Percentiles rank a stretch among this genome's conserved stretches.
phyloP scores from a whole-genome alignment of 2,329 filamentous ascomycete species.

The Exophiala aquamarina region DNA sequence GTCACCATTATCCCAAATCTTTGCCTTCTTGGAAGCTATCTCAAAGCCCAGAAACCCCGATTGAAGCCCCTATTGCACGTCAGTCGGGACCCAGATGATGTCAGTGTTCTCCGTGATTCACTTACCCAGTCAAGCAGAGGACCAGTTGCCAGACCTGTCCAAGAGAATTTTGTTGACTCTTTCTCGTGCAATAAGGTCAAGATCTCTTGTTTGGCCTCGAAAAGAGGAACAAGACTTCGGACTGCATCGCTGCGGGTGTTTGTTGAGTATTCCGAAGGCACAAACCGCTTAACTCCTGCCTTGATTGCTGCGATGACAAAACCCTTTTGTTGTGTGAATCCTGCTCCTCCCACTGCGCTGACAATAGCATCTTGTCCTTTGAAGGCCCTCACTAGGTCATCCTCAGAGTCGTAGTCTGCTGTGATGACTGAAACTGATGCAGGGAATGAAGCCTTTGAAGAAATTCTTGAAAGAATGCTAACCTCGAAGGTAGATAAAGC shows the following conservation, averaged over 20 bases:
- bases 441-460: conserved; percentile 33
- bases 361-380: conserved; percentile 59
- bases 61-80: conserved; percentile 23
- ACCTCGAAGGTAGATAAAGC: conserved; percentile 27
- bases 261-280: conserved; percentile 39
- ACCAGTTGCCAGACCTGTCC: conserved; percentile 32
- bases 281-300: conserved; percentile 43
- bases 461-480: conserved; percentile 29
- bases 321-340: conserved; percentile 38
- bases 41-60: conserved; percentile 49
- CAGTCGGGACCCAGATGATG: not conserved
- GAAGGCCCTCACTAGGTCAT: conserved; percentile 52
- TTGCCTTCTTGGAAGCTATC: conserved; percentile 40
- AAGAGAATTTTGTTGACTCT: conserved; percentile 28
- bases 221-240: conserved; percentile 30
- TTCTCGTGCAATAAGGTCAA: conserved; percentile 30
- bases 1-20: conserved; percentile 53
- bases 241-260: conserved; percentile 31
- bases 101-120: conserved; percentile 4
- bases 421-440: conserved; percentile 44
- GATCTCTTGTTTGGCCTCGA: conserved; percentile 33
- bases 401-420: conserved; percentile 50
- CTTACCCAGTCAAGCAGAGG: conserved; percentile 37
- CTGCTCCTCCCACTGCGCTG: conserved; percentile 44
- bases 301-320: conserved; percentile 41